Conservation (phyloP, 2,329 filamentous ascomycete species). For the Neonectria hederae region DNA sequence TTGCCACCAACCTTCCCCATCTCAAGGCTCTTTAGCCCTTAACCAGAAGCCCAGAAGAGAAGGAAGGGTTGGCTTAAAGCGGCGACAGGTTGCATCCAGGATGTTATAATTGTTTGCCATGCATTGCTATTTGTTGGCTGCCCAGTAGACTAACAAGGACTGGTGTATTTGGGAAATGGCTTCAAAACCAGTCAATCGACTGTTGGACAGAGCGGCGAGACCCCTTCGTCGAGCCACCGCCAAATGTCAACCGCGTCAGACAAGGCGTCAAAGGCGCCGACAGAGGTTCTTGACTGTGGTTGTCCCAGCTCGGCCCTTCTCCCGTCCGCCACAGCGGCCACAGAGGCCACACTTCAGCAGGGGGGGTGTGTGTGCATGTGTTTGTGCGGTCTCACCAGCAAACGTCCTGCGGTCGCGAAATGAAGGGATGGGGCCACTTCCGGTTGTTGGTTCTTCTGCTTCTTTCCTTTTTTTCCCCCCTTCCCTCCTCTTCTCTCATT, state of each 20-base stretch:
- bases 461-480: background rate
- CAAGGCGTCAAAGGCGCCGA: conserved; percentile 21
- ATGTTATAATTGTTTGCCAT: conserved; percentile 21
- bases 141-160: conserved; percentile 19
- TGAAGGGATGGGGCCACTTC: conserved; percentile 16
- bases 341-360: background rate
- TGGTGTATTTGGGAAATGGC: conserved; percentile 10
- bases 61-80: conserved; percentile 12
- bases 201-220: background rate
- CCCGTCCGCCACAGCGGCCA: conserved; percentile 18
- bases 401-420: conserved; percentile 30
- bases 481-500: background rate
- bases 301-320: conserved; percentile 28
- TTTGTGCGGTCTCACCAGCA: conserved; percentile 28
- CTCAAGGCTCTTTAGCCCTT: background rate
- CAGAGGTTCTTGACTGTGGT: conserved; percentile 16
- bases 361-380: background rate
- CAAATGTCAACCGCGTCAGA: conserved; percentile 18
- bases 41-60: conserved; percentile 1
- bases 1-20: background rate
- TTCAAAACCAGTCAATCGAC: conserved; percentile 2
- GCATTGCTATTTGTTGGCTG: conserved; percentile 12
- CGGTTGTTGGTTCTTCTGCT: background rate
- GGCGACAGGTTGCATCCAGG: conserved; percentile 16
- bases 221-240: background rate